Evolutionary conservation across 179 eudicot species (phyloP).

Genomic region (Spergularia azorica): DNA sequence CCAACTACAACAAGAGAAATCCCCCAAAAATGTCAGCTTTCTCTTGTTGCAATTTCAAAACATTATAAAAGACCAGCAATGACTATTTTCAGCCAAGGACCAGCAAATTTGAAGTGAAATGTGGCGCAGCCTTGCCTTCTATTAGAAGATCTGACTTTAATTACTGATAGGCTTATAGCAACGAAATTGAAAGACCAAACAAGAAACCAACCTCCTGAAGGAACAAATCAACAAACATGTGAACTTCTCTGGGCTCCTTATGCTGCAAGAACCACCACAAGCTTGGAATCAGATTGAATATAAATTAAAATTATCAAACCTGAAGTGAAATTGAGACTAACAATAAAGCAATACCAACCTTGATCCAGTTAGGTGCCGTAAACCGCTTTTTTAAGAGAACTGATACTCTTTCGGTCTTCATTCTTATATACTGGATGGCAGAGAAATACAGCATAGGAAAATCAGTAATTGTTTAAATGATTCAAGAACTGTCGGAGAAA

Average conservation of each 20-base stretch:
- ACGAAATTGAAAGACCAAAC: conserved; percentile 7
- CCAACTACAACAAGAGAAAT: conserved; percentile 48
- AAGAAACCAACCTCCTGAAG: conserved; percentile 76
- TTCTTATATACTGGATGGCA: conserved; percentile 65
- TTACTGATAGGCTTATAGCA: not conserved
- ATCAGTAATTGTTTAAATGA: not conserved
- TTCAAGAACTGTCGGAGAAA: not conserved
- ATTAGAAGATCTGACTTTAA: not conserved
- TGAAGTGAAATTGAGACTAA: not conserved
- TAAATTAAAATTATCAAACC: conserved; percentile 4
- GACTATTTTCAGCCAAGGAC: not conserved
- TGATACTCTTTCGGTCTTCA: conserved; percentile 88
- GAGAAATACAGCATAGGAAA: conserved; percentile 14
- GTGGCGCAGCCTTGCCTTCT: conserved; percentile 1
- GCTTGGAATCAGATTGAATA: conserved; percentile 15
- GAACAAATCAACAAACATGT: conserved; percentile 96
- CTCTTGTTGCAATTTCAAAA: not conserved
- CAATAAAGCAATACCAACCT: conserved; percentile 57
- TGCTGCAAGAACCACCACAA: conserved; percentile 61
- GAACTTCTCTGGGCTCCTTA: conserved; percentile 99
- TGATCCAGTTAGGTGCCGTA: conserved; percentile 91
- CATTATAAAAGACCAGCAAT: not conserved
- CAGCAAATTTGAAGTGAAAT: not conserved
- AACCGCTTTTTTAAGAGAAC: conserved; percentile 86
- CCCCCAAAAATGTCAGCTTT: not conserved